phyloP scores from a whole-genome alignment of 2,329 filamentous ascomycete species.

The Talaromyces atroroseus region DNA sequence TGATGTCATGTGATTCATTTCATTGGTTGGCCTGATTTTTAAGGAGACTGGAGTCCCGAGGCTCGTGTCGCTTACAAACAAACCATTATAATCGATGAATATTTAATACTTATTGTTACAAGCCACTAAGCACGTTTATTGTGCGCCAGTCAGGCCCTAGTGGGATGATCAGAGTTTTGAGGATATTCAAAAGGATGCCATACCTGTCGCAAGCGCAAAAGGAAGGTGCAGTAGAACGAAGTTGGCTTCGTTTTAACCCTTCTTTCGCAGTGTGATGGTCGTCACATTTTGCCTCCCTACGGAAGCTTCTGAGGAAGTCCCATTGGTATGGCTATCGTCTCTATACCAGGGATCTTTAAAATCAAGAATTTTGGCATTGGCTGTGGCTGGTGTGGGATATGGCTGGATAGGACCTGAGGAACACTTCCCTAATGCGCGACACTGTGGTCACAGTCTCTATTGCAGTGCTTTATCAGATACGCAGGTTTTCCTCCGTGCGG shows the following conservation, averaged over 20 bases:
- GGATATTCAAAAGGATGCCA: constrained; percentile 10
- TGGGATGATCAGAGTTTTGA: constrained; percentile 6
- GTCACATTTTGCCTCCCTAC: constrained; percentile 6
- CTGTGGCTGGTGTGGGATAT: constrained; percentile 4
- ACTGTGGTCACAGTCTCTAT: constrained; percentile 5
- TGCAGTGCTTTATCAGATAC: constrained; percentile 1
- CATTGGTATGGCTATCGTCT: constrained; percentile 8
- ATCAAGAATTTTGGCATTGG: background rate
- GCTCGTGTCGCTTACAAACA: background rate
- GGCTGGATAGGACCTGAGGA: constrained; percentile 10
- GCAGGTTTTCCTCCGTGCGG: background rate
- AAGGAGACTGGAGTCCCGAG: background rate
- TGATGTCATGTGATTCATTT: background rate
- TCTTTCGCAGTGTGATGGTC: constrained; percentile 8
- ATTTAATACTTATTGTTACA: too few species aligned
- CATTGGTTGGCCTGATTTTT: background rate
- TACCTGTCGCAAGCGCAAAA: constrained; percentile 11
- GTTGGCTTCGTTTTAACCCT: background rate
- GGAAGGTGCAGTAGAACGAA: background rate
- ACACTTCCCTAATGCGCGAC: background rate
- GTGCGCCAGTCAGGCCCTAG: background rate
- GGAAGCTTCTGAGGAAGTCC: constrained; percentile 8
- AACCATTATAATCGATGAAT: background rate
- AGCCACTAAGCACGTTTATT: background rate
- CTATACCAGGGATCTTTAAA: background rate